phyloP scores from a whole-genome alignment of 192 early-diverging fungal genomes.

The Entomortierella beljakovae region DNA sequence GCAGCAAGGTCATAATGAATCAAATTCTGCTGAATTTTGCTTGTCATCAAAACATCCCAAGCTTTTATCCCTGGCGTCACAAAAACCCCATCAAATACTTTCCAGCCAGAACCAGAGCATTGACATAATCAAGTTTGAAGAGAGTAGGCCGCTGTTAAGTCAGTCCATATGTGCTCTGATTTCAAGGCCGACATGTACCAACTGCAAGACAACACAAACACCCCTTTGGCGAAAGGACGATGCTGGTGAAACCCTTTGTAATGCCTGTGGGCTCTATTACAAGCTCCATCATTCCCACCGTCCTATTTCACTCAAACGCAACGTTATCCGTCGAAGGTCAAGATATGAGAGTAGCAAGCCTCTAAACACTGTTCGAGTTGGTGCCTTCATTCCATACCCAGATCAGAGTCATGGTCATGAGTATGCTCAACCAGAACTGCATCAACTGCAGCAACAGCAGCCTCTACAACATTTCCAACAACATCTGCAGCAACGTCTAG shows the following conservation, averaged over 20 bases:
- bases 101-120: background rate
- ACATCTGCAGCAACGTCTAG: too few relatives aligned
- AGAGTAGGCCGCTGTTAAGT: too few relatives aligned
- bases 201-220: slow-evolving; percentile 76
- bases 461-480: background rate
- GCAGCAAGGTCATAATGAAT: slow-evolving; percentile 12
- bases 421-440: background rate
- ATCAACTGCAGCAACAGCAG: slow-evolving; percentile 8
- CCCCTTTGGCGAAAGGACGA: slow-evolving; percentile 83
- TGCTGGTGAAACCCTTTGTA: slow-evolving; percentile 81
- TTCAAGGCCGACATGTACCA: slow-evolving; percentile 63
- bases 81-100: slow-evolving; percentile 1
- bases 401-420: slow-evolving; percentile 11
- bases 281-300: slow-evolving; percentile 81
- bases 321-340: slow-evolving; percentile 73
- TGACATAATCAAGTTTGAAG: background rate
- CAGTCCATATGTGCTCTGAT: slow-evolving; percentile 8
- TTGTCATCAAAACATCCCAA: too few relatives aligned
- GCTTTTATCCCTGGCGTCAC: background rate
- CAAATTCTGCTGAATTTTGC: too few relatives aligned
- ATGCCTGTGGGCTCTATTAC: slow-evolving; percentile 93
- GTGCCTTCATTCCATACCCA: background rate
- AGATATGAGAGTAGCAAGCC: slow-evolving; percentile 30
- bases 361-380: background rate
- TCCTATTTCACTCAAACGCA: slow-evolving; percentile 77